These are phyloP conservation scores for Boletellus deceptivus DNA, from an alignment of 1,284 basidiomycete genomes.

Conservation along the genomic window DNA sequence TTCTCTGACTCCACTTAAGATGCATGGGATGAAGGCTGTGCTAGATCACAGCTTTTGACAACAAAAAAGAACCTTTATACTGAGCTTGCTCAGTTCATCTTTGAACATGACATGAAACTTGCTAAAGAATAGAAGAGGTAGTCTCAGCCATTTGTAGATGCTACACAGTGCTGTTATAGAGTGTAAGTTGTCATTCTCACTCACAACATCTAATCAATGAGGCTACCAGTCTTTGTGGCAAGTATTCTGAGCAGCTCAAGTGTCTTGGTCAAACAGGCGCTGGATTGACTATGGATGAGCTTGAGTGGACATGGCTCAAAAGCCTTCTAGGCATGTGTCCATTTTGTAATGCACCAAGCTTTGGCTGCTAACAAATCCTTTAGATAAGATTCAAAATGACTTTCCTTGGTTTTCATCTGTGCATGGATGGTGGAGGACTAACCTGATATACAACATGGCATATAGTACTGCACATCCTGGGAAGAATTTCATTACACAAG, in stretches of 20 bases:
- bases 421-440: slow-evolving; percentile 11
- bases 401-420: slow-evolving; percentile 11
- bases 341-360: neutral
- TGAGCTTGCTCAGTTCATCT: neutral
- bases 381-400: neutral
- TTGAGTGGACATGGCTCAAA: neutral
- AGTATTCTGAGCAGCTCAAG: neutral
- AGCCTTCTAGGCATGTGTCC: neutral
- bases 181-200: too few relatives aligned
- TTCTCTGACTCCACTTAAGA: neutral
- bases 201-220: too few relatives aligned
- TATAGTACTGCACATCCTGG: neutral
- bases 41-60: neutral
- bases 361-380: neutral
- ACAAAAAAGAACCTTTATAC: neutral
- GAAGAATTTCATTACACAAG: neutral
- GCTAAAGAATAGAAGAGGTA: neutral
- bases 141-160: neutral
- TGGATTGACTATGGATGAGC: neutral
- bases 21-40: neutral
- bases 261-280: neutral
- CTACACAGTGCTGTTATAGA: neutral
- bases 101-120: neutral
- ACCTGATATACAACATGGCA: neutral
- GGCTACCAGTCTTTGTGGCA: too few relatives aligned